Evolutionary conservation across 2,329 filamentous ascomycete genomes (phyloP), one percentile per base, ranked within the genome.

Genomic region (Aquanectria penicillioides): DNA sequence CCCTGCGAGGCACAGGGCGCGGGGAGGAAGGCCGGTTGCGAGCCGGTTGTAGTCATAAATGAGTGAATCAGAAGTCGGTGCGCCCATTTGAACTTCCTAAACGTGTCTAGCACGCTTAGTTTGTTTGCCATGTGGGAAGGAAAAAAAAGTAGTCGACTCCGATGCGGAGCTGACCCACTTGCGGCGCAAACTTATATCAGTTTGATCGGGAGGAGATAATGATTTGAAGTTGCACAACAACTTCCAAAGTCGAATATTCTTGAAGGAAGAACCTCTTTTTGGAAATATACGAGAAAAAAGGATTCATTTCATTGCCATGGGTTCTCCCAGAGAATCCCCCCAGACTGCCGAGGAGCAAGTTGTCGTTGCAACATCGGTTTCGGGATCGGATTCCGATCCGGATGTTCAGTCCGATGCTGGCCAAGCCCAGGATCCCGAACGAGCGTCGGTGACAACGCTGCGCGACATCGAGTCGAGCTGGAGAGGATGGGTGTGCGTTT

Each of bases 401-500:
- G 48, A 58, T 20, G 15, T 17, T 11, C 38, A 44, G 4, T 33
- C 40, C 49, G 55, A 58, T 23, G 36, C 57, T 59, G 38, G 55
- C 38, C 28, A 49, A 53, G 29, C 61, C 57, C 22, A 57, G 54
- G 46, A 68, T 9, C 36, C 57, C 7, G 66, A 69, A 17, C 44
- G 40, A 23, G 36, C 59, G 31, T 51, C 57, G 17, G 44, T 55
- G 20, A 34, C 55, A 10, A 52, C 38, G 10, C 38, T 54, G 6
- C 36, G 55, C 25, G 64, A 68, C 29, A 31, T 67, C 1, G 67
- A 69, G n/a, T 63, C 58, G 3, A 61, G 49, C 12, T 18, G 37
- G 28, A 48, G 58, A 28, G 68, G 66, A 15, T 70, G 68, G 68
- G 5, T 68, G 5, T 68, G 66, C n/a, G 68, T 70, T 0, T 12